Conservation (phyloP, 2,329 filamentous ascomycete genomes). For the Penicillium digitatum region DNA sequence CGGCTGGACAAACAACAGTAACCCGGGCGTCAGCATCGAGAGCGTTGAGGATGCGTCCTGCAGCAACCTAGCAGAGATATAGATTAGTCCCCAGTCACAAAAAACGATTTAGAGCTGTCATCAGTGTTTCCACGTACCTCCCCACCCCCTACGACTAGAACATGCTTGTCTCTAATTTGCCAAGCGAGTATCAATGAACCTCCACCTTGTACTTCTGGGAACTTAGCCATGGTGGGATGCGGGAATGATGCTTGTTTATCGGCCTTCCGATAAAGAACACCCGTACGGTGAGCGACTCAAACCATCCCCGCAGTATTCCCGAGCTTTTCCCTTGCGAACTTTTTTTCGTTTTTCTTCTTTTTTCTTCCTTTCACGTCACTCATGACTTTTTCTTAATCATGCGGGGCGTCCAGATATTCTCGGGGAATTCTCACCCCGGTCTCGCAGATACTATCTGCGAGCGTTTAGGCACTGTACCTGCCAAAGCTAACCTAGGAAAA, state of each 20-base stretch:
- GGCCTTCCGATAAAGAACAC: slow-evolving; percentile 8
- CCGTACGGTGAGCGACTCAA: slow-evolving; percentile 16
- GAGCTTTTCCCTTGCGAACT: slow-evolving; percentile 14
- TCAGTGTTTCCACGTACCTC: slow-evolving; percentile 60
- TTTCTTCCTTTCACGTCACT: slow-evolving; percentile 11
- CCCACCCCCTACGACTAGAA: slow-evolving; percentile 91
- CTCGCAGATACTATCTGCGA: slow-evolving; percentile 65
- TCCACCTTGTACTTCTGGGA: slow-evolving; percentile 79
- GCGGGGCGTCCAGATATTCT: slow-evolving; percentile 65
- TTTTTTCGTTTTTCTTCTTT: slow-evolving; percentile 19
- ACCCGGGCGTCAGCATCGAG: slow-evolving; percentile 93
- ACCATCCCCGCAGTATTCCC: slow-evolving; percentile 14
- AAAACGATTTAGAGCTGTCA: slow-evolving; percentile 11
- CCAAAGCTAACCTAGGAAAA: slow-evolving; percentile 60
- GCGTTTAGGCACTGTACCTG: slow-evolving; percentile 57
- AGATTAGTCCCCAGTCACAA: slow-evolving; percentile 14
- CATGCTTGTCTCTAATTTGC: slow-evolving; percentile 84
- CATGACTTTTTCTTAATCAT: slow-evolving; percentile 39
- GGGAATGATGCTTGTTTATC: slow-evolving; percentile 13
- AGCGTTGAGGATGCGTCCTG: slow-evolving; percentile 86
- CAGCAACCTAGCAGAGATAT: slow-evolving; percentile 68
- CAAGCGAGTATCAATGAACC: slow-evolving; percentile 93
- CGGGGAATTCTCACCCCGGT: slow-evolving; percentile 61
- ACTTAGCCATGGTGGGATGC: slow-evolving; percentile 50
- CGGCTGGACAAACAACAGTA: slow-evolving; percentile 73